phyloP scores from a whole-genome alignment of 2,329 filamentous ascomycete genomes.

The Trichophyton schoenleinii region DNA sequence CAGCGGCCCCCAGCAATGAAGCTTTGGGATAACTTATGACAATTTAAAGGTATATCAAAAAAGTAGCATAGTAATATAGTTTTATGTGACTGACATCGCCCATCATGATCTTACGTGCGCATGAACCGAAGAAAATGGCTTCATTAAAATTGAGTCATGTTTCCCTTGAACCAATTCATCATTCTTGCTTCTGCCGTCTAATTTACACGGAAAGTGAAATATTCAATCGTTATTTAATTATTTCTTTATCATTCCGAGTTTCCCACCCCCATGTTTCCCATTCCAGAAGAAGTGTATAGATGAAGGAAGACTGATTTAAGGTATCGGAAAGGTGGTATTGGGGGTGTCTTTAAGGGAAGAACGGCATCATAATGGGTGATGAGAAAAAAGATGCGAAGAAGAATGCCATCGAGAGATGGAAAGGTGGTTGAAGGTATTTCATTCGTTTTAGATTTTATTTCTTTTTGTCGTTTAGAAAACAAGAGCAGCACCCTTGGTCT shows the following conservation, averaged over 20 bases:
- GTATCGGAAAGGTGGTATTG: neutral
- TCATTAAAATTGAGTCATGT: constrained; percentile 4
- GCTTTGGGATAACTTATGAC: neutral
- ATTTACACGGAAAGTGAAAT: neutral
- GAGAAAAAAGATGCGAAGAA: neutral
- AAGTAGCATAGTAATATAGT: neutral
- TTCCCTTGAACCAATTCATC: neutral
- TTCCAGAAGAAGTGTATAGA: neutral
- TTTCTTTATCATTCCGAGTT: neutral
- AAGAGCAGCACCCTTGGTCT: constrained; percentile 99
- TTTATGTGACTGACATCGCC: neutral
- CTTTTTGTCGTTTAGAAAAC: constrained; percentile 69
- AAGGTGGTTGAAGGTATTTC: constrained; percentile 1
- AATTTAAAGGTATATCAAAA: neutral
- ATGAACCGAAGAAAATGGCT: neutral
- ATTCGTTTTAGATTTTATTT: constrained; percentile 5
- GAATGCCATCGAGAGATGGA: neutral
- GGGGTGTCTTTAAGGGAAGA: neutral
- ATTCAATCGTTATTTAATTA: neutral
- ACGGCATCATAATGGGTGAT: neutral
- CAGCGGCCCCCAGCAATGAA: neutral
- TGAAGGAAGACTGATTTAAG: neutral
- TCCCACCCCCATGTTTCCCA: neutral
- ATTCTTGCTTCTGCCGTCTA: constrained; percentile 4
- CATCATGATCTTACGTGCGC: neutral